Percentiles rank a stretch among this genome's conserved stretches.
Conservation (phyloP, 345 rosid species). For the Hibiscus trionum region DNA sequence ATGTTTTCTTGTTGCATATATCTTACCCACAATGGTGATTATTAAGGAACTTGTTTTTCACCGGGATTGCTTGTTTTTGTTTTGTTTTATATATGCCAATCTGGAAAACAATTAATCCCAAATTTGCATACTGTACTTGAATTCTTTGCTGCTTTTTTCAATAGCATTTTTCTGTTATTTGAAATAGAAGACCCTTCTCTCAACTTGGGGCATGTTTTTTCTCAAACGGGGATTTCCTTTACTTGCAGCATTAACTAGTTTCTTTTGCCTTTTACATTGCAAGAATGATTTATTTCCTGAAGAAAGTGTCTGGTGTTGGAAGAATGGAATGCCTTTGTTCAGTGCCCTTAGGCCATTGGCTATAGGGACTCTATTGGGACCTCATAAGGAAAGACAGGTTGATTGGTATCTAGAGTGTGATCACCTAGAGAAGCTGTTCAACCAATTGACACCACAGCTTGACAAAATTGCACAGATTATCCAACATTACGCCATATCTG, state of each 20-base stretch:
- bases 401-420: constrained; percentile 79
- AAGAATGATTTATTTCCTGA: constrained; percentile 91
- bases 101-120: background rate
- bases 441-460: constrained; percentile 70
- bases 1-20: background rate
- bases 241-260: constrained; percentile 24
- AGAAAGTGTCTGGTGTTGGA: constrained; percentile 92
- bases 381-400: constrained; percentile 71
- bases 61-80: background rate
- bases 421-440: constrained; percentile 66
- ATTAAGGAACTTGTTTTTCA: background rate
- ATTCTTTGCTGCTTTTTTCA: background rate
- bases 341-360: constrained; percentile 85
- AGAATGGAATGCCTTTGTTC: constrained; percentile 79
- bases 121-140: background rate
- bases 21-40: background rate
- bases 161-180: background rate
- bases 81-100: background rate
- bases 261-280: constrained; percentile 26
- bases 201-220: constrained; percentile 1
- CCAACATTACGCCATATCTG: constrained; percentile 84
- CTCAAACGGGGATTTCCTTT: constrained; percentile 7
- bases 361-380: constrained; percentile 74
- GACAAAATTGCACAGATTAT: constrained; percentile 82
- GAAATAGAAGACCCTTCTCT: background rate